Conservation (phyloP, 1,284 basidiomycete genomes). For the Paramarasmius palmivorus region DNA sequence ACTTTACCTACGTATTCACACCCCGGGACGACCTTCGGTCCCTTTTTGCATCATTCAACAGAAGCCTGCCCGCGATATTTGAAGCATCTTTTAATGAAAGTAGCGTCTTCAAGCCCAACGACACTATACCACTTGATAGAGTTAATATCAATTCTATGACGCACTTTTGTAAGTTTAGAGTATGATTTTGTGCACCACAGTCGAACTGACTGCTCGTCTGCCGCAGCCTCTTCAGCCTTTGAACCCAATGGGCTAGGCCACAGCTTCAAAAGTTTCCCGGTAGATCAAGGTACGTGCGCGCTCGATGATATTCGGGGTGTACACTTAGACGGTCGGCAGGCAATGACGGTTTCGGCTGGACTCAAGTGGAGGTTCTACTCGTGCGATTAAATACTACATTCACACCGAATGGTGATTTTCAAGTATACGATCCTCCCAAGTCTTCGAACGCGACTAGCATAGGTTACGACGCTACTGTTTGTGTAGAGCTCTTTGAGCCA, state of each 20-base stretch:
- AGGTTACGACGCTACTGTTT: constrained; percentile 41
- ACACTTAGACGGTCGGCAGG: constrained; percentile 19
- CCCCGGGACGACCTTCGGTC: constrained; percentile 29
- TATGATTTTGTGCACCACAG: too few species aligned
- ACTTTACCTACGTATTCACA: constrained; percentile 36
- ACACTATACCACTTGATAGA: constrained; percentile 22
- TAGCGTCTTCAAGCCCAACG: constrained; percentile 20
- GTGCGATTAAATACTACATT: constrained; percentile 40
- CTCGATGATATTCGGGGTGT: too few species aligned
- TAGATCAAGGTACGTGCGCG: constrained; percentile 11
- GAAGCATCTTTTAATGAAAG: constrained; percentile 17
- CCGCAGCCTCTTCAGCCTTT: constrained; percentile 23
- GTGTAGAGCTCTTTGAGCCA: constrained; percentile 40
- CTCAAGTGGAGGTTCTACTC: constrained; percentile 37
- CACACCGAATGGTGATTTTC: constrained; percentile 35
- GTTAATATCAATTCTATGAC: not conserved
- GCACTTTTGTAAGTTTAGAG: too few species aligned
- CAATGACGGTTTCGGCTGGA: constrained; percentile 31
- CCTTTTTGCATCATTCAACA: constrained; percentile 31
- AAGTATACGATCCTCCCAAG: constrained; percentile 18
- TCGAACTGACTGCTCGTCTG: not conserved
- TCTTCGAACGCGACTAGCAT: constrained; percentile 27
- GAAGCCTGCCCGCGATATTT: constrained; percentile 27
- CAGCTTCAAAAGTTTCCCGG: constrained; percentile 31
- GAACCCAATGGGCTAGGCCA: constrained; percentile 35